These are phyloP conservation scores for Cytospora paraplurivora DNA, from an alignment of 2,329 filamentous ascomycete species.

Conservation along the genomic window DNA sequence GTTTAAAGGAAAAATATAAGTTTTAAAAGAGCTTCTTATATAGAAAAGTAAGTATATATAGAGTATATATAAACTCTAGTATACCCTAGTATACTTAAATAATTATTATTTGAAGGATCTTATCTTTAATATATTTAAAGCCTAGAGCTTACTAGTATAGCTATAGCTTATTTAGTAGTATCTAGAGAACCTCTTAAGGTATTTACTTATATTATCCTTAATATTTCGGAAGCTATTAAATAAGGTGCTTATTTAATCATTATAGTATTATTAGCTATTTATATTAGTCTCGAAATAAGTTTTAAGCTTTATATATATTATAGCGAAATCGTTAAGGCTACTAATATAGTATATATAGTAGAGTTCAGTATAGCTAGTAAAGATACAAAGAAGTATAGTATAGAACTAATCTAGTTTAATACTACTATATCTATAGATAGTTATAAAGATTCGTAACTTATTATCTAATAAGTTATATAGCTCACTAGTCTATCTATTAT, in stretches of 20 bases:
- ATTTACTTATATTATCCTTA: not conserved
- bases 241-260: not conserved
- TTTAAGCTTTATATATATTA: not conserved
- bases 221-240: not conserved
- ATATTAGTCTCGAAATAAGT: not conserved
- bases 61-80: not conserved
- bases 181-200: not conserved
- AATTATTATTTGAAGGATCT: not conserved
- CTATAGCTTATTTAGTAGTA: not conserved
- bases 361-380: no score
- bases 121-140: not conserved
- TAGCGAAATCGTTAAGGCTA: not conserved
- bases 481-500: not conserved
- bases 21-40: constrained; percentile 2
- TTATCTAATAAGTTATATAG: not conserved
- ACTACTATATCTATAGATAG: not conserved
- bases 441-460: not conserved
- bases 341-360: constrained; percentile 1
- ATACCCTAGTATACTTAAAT: not conserved
- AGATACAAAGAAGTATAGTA: not conserved
- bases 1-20: not conserved
- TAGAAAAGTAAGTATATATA: not conserved
- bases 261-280: not conserved
- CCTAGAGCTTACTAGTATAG: not conserved
- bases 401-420: not conserved